Evolutionary conservation across 495 filamentous ascomycete genomes (phyloP).

Genomic region (Aspergillus panamensis): DNA sequence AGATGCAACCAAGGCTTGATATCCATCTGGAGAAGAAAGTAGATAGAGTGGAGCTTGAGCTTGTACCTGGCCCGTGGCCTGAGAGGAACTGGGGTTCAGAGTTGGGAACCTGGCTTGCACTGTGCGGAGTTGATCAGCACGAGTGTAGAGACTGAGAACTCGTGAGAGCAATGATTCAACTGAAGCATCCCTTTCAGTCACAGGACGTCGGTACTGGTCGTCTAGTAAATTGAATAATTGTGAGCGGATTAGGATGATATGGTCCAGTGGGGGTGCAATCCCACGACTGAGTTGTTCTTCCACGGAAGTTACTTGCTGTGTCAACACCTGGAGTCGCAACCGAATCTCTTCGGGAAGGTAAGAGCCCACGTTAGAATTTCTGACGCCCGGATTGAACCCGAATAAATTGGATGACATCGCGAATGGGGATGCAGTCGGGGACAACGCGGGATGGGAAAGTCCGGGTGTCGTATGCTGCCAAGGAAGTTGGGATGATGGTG

Average conservation of each 20-base stretch:
- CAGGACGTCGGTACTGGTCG: conserved; percentile 24
- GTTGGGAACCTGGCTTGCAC: conserved; percentile 16
- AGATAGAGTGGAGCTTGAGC: conserved; percentile 49
- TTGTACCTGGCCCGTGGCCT: background rate
- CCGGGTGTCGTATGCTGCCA: conserved; percentile 24
- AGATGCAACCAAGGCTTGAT: conserved; percentile 53
- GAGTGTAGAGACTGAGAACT: conserved; percentile 28
- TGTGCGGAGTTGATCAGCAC: conserved; percentile 29
- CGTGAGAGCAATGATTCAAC: conserved; percentile 30
- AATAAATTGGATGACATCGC: background rate
- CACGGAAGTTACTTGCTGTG: conserved; percentile 32
- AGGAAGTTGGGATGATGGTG: conserved; percentile 19
- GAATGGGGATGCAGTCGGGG: conserved; percentile 13
- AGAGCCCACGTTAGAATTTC: background rate
- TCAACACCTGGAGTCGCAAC: conserved; percentile 25
- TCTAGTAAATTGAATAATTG: conserved; percentile 34
- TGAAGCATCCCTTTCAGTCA: conserved; percentile 20
- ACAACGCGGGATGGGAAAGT: conserved; percentile 17
- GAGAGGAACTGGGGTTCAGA: conserved; percentile 5
- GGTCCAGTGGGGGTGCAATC: conserved; percentile 29
- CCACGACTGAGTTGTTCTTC: conserved; percentile 42
- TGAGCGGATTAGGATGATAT: conserved; percentile 33
- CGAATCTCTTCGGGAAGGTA: conserved; percentile 20
- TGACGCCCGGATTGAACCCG: background rate
- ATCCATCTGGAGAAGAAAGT: conserved; percentile 57